Percentiles rank a stretch among this genome's conserved stretches.
Conservation (phyloP, 441 rosid genomes). For the Erodium moschatum region DNA sequence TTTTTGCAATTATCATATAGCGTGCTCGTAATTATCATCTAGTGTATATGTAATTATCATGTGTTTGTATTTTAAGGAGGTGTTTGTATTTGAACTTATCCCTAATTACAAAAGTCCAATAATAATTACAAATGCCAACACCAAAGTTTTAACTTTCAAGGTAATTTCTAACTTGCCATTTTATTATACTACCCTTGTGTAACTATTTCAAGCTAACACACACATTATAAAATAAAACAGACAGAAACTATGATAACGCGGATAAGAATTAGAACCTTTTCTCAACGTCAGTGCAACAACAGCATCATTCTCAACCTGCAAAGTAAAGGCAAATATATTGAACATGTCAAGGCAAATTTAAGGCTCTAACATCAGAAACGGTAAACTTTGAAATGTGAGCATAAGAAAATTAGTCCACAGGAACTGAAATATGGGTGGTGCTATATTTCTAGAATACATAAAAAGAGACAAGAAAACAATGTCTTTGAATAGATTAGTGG, state of each 20-base stretch:
- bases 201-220: not conserved
- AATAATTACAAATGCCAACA: not conserved
- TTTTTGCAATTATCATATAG: too few relatives aligned
- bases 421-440: not conserved
- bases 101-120: not conserved
- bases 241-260: constrained; percentile 16
- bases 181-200: not conserved
- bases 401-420: not conserved
- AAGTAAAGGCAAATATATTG: constrained; percentile 11
- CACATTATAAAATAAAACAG: not conserved
- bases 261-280: constrained; percentile 45
- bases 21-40: too few relatives aligned
- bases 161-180: not conserved
- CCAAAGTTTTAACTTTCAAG: not conserved
- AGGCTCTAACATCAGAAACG: not conserved
- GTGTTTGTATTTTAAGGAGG: too few relatives aligned
- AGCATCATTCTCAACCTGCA: constrained; percentile 93
- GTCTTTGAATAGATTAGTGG: not conserved
- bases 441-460: not conserved
- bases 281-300: constrained; percentile 77
- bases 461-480: not conserved
- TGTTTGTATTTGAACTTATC: too few relatives aligned
- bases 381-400: not conserved
- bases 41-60: too few relatives aligned
- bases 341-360: not conserved